These are phyloP conservation scores for Rhododendron williamsianum DNA, from an alignment of 148 eudicot genomes.

Conservation along the genomic window DNA sequence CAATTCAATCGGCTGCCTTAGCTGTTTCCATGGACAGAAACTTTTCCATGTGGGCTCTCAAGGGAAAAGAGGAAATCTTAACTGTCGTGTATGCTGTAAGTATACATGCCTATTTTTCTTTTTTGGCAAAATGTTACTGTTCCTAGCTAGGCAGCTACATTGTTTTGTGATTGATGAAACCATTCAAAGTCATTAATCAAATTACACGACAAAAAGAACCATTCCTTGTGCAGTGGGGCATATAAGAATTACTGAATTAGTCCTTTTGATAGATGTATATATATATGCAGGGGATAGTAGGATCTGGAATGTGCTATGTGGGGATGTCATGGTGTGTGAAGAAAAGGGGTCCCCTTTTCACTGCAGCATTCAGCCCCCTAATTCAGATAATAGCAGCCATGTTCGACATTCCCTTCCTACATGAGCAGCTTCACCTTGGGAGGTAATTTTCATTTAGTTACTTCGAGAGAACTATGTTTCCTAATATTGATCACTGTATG, in stretches of 20 bases:
- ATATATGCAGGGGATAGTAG: slow-evolving; percentile 33
- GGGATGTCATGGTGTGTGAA: slow-evolving; percentile 41
- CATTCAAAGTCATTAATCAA: background rate
- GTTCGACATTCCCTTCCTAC: slow-evolving; percentile 27
- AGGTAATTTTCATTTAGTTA: slow-evolving; percentile 20
- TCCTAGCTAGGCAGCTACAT: background rate
- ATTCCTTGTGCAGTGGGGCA: background rate
- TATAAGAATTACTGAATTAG: background rate
- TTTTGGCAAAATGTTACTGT: background rate
- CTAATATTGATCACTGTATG: background rate
- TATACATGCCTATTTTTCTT: background rate
- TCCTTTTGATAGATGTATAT: background rate
- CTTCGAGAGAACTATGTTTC: background rate
- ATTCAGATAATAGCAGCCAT: slow-evolving; percentile 38
- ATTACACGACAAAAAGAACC: background rate
- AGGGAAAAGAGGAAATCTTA: slow-evolving; percentile 21
- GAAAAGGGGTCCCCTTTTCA: slow-evolving; percentile 40
- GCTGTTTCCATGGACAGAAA: slow-evolving; percentile 17
- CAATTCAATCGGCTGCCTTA: slow-evolving; percentile 26
- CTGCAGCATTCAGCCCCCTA: slow-evolving; percentile 42
- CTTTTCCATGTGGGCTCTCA: slow-evolving; percentile 21
- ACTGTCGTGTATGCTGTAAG: slow-evolving; percentile 24
- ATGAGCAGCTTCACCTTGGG: slow-evolving; percentile 32
- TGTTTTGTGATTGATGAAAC: background rate
- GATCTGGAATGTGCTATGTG: slow-evolving; percentile 36